A percentile compares a stretch with the other conserved stretches of the same genome.
These are phyloP conservation scores for Flaveria brownii DNA, from an alignment of 129 eudicot genomes.

Conservation along the genomic window DNA sequence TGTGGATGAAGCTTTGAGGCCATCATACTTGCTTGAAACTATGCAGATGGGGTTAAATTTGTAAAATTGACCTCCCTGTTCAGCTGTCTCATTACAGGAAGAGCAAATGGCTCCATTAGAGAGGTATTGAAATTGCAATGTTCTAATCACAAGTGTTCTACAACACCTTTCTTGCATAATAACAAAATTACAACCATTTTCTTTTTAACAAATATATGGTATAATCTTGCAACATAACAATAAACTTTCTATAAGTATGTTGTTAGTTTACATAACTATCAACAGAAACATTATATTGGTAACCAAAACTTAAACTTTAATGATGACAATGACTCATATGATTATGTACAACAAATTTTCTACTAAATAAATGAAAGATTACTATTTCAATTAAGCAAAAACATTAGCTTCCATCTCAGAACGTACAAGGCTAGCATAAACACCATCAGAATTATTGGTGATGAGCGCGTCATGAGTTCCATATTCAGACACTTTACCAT, in stretches of 20 bases:
- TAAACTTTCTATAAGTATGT: neutral
- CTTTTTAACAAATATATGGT: neutral
- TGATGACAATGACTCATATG: constrained; percentile 14
- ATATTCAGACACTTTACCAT: constrained; percentile 64
- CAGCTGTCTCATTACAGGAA: constrained; percentile 46
- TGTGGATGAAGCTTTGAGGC: constrained; percentile 9
- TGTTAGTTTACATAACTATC: neutral
- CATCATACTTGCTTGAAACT: constrained; percentile 9
- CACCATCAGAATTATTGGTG: constrained; percentile 58
- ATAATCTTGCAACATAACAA: too few relatives aligned
- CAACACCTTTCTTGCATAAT: constrained; percentile 1
- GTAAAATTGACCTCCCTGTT: constrained; percentile 29
- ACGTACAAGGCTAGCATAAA: constrained; percentile 62
- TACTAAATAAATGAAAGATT: constrained; percentile 1
- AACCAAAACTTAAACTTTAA: neutral
- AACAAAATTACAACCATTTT: neutral
- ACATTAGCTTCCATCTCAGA: constrained; percentile 80
- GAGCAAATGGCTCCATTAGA: constrained; percentile 44
- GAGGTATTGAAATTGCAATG: constrained; percentile 40
- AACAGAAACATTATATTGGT: neutral
- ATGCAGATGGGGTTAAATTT: constrained; percentile 10
- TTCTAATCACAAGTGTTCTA: constrained; percentile 26
- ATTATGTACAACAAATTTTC: constrained; percentile 26
- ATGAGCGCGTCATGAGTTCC: constrained; percentile 75
- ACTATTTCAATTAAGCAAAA: constrained; percentile 45